These are phyloP conservation scores for Cystobasidiopsis lactophilus DNA, from an alignment of 768 basidiomycete genomes.

Conservation along the genomic window DNA sequence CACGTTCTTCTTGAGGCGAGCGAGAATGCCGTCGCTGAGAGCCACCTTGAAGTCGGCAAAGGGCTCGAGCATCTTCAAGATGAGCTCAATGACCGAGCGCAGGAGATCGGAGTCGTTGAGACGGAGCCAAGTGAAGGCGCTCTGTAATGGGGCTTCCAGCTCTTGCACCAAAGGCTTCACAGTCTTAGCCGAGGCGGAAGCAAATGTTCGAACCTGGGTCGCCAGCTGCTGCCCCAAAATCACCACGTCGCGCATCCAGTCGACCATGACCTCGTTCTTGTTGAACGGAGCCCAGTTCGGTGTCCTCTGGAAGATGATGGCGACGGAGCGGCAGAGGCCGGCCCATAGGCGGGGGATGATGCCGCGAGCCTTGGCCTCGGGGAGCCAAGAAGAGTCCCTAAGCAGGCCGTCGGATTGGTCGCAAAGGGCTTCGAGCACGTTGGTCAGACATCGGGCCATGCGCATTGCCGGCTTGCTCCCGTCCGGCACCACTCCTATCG, in stretches of 20 bases:
- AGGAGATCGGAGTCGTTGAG: conserved; percentile 79
- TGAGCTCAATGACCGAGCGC: conserved; percentile 63
- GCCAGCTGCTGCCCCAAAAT: conserved; percentile 77
- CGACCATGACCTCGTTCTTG: conserved; percentile 61
- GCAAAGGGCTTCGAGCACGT: conserved; percentile 74
- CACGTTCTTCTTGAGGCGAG: conserved; percentile 6
- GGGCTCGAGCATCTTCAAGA: conserved; percentile 54
- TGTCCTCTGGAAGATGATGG: conserved; percentile 65
- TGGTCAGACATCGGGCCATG: conserved; percentile 75
- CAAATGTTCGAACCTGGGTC: conserved; percentile 56
- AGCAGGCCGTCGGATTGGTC: conserved; percentile 47
- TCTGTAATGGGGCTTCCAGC: conserved; percentile 54
- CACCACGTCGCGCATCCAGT: conserved; percentile 96
- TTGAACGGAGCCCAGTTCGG: conserved; percentile 61
- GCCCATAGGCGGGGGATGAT: conserved; percentile 55
- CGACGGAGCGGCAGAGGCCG: conserved; percentile 53
- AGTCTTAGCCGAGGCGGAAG: conserved; percentile 35
- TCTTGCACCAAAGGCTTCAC: conserved; percentile 50
- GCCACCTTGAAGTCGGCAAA: conserved; percentile 35
- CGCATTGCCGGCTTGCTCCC: conserved; percentile 74
- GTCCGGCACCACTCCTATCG: conserved; percentile 48
- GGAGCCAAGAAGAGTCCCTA: conserved; percentile 16
- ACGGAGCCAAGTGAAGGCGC: conserved; percentile 68
- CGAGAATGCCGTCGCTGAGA: conserved; percentile 2
- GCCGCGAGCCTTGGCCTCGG: conserved; percentile 19